A percentile compares a stretch with the other conserved stretches of the same genome.
Evolutionary conservation across 371 early-diverging fungal genomes (phyloP).

Genomic region (Coemansia sp.): DNA sequence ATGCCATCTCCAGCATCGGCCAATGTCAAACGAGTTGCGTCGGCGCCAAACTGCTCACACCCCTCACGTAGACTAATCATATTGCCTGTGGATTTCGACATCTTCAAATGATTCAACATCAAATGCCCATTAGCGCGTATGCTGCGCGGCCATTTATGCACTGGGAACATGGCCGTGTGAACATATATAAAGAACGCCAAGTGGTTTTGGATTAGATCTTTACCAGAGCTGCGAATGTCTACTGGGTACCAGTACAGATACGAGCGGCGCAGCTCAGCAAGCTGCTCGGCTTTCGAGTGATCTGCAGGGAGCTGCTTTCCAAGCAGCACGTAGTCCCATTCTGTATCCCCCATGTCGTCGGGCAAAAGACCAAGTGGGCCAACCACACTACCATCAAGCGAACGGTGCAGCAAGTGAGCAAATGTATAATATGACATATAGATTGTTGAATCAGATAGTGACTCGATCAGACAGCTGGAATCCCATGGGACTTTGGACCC

Average conservation of each 20-base stretch:
- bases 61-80: constrained; percentile 92
- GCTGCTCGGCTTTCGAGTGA: constrained; percentile 49
- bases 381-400: constrained; percentile 79
- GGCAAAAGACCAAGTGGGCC: constrained; percentile 82
- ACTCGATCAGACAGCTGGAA: constrained; percentile 95
- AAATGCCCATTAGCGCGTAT: constrained; percentile 98
- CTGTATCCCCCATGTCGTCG: constrained; percentile 87
- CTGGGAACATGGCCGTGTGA: constrained; percentile 97
- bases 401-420: constrained; percentile 90
- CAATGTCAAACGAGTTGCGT: constrained; percentile 88
- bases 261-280: constrained; percentile 78
- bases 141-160: constrained; percentile 89
- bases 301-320: constrained; percentile 66
- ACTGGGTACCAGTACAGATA: constrained; percentile 99
- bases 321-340: constrained; percentile 95
- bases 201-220: constrained; percentile 99
- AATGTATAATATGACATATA: constrained; percentile 99
- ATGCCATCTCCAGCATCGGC: constrained; percentile 83
- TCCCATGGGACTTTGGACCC: constrained; percentile 99
- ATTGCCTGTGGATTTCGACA: constrained; percentile 99
- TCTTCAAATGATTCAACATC: constrained; percentile 97
- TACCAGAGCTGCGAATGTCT: constrained; percentile 97
- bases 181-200: constrained; percentile 98
- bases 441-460: constrained; percentile 99
- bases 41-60: constrained; percentile 91